Evolutionary conservation across 352 stramenopile genomes (phyloP).

Genomic region (Phytophthora nicotianae): DNA sequence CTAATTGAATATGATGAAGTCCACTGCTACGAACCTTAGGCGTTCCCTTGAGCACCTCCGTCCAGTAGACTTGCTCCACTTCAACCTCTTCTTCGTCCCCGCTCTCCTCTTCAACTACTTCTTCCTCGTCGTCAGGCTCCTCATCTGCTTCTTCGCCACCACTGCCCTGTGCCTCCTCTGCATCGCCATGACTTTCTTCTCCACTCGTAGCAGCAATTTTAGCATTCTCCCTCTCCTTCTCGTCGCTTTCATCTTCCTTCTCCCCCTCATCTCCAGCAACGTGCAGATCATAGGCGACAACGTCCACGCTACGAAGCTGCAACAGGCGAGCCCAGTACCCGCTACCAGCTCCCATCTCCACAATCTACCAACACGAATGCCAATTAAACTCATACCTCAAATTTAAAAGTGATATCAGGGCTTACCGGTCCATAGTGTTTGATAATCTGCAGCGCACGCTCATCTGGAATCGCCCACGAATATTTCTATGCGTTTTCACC

Average conservation of each 20-base stretch:
- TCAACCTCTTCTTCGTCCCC: slow-evolving; percentile 74
- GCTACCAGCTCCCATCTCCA: slow-evolving; percentile 91
- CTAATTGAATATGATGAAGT: slow-evolving; percentile 2
- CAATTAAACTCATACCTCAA: slow-evolving; percentile 9
- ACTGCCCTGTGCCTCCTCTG: slow-evolving; percentile 30
- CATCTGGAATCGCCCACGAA: slow-evolving; percentile 92
- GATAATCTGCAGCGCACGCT: slow-evolving; percentile 88
- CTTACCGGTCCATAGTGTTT: slow-evolving; percentile 88
- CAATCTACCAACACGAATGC: slow-evolving; percentile 56
- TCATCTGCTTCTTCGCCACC: slow-evolving; percentile 38
- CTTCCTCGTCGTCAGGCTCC: slow-evolving; percentile 28
- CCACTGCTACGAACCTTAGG: slow-evolving; percentile 49
- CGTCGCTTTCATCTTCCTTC: slow-evolving; percentile 17
- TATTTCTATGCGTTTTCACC: slow-evolving; percentile 69
- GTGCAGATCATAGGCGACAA: slow-evolving; percentile 89
- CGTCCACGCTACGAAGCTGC: slow-evolving; percentile 78
- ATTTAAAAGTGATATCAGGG: not conserved
- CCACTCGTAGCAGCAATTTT: slow-evolving; percentile 38
- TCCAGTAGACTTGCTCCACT: slow-evolving; percentile 87
- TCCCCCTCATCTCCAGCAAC: slow-evolving; percentile 61
- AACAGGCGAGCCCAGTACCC: slow-evolving; percentile 89
- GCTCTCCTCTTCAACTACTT: slow-evolving; percentile 27
- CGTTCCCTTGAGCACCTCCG: slow-evolving; percentile 76
- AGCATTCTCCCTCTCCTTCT: slow-evolving; percentile 28
- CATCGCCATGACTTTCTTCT: slow-evolving; percentile 37